Conservation (phyloP, 805 yeast species). For the Wickerhamomyces chambardii region DNA sequence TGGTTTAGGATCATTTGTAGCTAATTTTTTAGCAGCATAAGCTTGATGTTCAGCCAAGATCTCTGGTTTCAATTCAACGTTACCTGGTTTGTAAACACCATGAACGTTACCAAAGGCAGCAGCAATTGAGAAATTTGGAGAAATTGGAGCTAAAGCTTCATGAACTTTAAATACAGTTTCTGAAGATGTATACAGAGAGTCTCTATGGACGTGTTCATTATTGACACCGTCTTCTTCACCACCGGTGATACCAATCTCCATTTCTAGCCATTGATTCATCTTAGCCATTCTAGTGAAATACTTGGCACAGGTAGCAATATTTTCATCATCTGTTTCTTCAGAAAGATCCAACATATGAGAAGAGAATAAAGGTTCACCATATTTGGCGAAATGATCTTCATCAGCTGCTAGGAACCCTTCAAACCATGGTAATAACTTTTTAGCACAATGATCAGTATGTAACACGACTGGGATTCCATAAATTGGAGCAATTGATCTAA, state of each 20-base stretch:
- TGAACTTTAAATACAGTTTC: slow-evolving; percentile 90
- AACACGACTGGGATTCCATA: slow-evolving; percentile 95
- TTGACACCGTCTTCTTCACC: slow-evolving; percentile 99
- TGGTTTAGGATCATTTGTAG: slow-evolving; percentile 51
- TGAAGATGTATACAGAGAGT: slow-evolving; percentile 85
- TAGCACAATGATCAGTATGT: slow-evolving; percentile 99
- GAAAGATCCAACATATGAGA: slow-evolving; percentile 98
- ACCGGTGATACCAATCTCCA: slow-evolving; percentile 99
- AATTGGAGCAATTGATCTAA: slow-evolving; percentile 92
- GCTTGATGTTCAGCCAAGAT: slow-evolving; percentile 94
- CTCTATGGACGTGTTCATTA: slow-evolving; percentile 88
- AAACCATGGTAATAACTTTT: slow-evolving; percentile 96
- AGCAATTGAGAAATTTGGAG: slow-evolving; percentile 98
- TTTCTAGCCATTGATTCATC: slow-evolving; percentile 96
- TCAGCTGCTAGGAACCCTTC: slow-evolving; percentile 98
- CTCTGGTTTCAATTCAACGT: slow-evolving; percentile 87
- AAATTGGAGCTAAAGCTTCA: slow-evolving; percentile 82
- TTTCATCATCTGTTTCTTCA: slow-evolving; percentile 94
- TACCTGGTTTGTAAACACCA: slow-evolving; percentile 99
- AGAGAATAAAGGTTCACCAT: slow-evolving; percentile 95
- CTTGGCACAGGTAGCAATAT: slow-evolving; percentile 88
- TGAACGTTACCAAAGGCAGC: slow-evolving; percentile 99
- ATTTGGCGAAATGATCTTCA: slow-evolving; percentile 77
- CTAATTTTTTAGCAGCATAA: slow-evolving; percentile 66
- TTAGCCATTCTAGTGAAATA: slow-evolving; percentile 92